Evolutionary conservation across 257 asterid genomes (phyloP).

Genomic region (Asclepias syriaca): DNA sequence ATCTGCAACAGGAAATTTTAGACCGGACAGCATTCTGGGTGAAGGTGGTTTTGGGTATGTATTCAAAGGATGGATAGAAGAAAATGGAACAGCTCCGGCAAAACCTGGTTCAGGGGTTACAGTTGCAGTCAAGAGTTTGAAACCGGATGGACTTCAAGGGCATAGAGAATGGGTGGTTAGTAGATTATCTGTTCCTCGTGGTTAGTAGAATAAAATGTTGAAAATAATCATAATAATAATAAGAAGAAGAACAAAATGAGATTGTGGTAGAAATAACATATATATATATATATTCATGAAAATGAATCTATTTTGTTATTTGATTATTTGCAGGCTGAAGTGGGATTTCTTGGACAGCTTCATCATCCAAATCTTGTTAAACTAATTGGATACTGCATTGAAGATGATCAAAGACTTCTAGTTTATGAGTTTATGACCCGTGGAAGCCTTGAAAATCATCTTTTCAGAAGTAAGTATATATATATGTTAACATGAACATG

Average conservation of each 20-base stretch:
- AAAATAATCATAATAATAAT: not conserved
- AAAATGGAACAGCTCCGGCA: constrained; percentile 88
- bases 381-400: constrained; percentile 84
- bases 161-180: constrained; percentile 99
- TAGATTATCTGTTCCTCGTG: constrained; percentile 26
- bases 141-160: constrained; percentile 92
- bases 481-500: too few relatives aligned
- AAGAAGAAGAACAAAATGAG: constrained; percentile 11
- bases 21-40: constrained; percentile 94
- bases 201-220: constrained; percentile 22
- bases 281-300: not conserved
- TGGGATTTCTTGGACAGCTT: constrained; percentile 89
- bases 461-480: constrained; percentile 68
- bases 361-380: constrained; percentile 90
- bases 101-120: constrained; percentile 90
- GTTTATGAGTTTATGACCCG: constrained; percentile 96
- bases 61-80: constrained; percentile 97
- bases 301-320: constrained; percentile 10
- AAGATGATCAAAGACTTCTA: constrained; percentile 91
- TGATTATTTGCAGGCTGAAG: constrained; percentile 73
- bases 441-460: constrained; percentile 97
- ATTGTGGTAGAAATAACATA: not conserved
- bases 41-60: constrained; percentile 97
- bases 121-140: constrained; percentile 93
- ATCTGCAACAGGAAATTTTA: constrained; percentile 85